Base-by-base conservation (phyloP, 2,329 filamentous ascomycete genomes). In the Penicillium corylophilum region DNA sequence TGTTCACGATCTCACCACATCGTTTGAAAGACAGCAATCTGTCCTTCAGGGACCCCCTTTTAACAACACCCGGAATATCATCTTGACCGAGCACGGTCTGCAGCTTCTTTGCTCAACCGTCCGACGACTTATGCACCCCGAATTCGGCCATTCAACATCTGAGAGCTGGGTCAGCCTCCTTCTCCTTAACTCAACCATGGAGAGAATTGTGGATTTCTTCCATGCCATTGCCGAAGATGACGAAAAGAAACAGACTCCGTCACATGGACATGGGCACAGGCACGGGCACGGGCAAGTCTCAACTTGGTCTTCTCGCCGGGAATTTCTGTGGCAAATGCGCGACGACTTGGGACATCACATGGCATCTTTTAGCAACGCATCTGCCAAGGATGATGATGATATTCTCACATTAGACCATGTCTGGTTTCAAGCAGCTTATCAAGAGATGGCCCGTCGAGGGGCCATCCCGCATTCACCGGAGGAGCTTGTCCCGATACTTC, bases 321-420 rank as follows among this genome's bases (percentile, higher is more conserved):
- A 66, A 18, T 66, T 65, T 26, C 26, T 66, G 45, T 61, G 57
- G 61, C 51, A 51, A 10, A 66, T 66, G 64, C 61, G 62, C 12
- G 39, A 48, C 4, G 63, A 65, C 38, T 44, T 61, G 31, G 53
- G 51, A 1, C 57, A 63, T 12, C 63, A 59, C 13, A 44, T 61
- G 22, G 54, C 52, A 10, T 49, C 49, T 18, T 23, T 48, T 5
- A 20, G 24, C 10, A 28, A 40, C 1, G 13, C 7, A 1, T 24
- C 49, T 23, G 23, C 18, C 5, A 20, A 48, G 33, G 7, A 18
- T 20, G 15, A 38, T 5, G 20, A 10, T 5, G 20, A n/a, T 12
- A 28, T 18, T n/a, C 61, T 54, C 9, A 50, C 45, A 15, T 24
- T 66, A 5, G 53, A 55, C 2, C 46, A 55, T 24, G 48, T 66